Conservation (phyloP, 1,284 basidiomycete species). For the Cryptococcus wingfieldii region DNA sequence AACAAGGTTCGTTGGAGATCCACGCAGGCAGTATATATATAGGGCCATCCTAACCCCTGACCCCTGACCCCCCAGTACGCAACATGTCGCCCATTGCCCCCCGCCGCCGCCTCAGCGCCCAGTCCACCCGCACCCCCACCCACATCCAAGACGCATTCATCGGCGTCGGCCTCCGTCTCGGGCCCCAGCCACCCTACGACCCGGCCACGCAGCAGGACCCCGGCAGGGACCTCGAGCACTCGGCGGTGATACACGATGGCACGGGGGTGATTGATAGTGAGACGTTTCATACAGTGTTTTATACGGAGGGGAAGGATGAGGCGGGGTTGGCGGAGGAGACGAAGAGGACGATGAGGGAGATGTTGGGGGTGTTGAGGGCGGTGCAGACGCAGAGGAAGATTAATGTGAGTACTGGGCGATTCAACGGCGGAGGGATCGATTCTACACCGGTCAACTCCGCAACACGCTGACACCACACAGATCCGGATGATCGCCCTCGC, state of each 20-base stretch:
- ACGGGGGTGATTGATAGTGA: slow-evolving; percentile 32
- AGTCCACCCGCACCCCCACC: slow-evolving; percentile 23
- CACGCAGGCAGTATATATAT: too few relatives aligned
- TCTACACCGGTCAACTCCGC: too few relatives aligned
- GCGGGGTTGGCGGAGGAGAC: slow-evolving; percentile 23
- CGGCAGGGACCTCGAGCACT: slow-evolving; percentile 28
- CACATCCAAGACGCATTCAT: slow-evolving; percentile 34
- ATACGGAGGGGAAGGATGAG: slow-evolving; percentile 12
- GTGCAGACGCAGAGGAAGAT: slow-evolving; percentile 25
- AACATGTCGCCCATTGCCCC: too few relatives aligned
- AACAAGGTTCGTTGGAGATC: too few relatives aligned
- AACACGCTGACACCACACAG: slow-evolving; percentile 4
- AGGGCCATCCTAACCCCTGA: not conserved
- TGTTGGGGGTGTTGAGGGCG: slow-evolving; percentile 21
- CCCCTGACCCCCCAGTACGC: slow-evolving; percentile 18
- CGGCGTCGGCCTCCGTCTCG: slow-evolving; percentile 25
- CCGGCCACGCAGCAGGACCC: slow-evolving; percentile 1
- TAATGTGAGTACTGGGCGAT: too few relatives aligned
- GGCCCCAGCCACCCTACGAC: slow-evolving; percentile 3
- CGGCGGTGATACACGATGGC: slow-evolving; percentile 33
- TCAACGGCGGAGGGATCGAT: too few relatives aligned
- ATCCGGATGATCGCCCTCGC: slow-evolving; percentile 33
- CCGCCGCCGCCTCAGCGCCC: slow-evolving; percentile 18
- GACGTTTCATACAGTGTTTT: slow-evolving; percentile 18
- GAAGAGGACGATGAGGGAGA: slow-evolving; percentile 21